Percentiles rank a stretch among this genome's conserved stretches.
Conservation (phyloP, 2,329 filamentous ascomycete genomes). For the Diplocarpon mali region DNA sequence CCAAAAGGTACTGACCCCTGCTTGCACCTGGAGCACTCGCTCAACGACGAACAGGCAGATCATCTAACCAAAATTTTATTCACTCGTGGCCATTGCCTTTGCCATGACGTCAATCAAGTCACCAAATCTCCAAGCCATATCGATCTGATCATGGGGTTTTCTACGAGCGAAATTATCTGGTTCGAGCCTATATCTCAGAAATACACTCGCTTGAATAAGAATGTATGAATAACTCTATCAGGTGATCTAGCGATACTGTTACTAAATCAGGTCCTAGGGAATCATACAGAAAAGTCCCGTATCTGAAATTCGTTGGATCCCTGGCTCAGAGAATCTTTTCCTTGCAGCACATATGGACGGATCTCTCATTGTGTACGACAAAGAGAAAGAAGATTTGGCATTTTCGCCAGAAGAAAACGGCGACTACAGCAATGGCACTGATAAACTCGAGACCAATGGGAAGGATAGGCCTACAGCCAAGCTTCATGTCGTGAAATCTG, state of each 20-base stretch:
- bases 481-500: conserved; percentile 76
- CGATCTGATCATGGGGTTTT: conserved; percentile 91
- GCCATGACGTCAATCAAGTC: conserved; percentile 78
- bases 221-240: conserved; percentile 40
- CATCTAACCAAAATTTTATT: conserved; percentile 94
- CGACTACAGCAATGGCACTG: conserved; percentile 23
- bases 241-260: background rate
- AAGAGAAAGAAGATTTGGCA: conserved; percentile 82
- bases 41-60: conserved; percentile 50
- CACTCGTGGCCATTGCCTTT: conserved; percentile 89
- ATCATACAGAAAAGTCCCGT: conserved; percentile 80
- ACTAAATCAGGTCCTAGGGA: conserved; percentile 41
- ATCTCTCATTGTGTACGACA: conserved; percentile 86
- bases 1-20: conserved; percentile 41
- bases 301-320: conserved; percentile 84
- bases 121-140: conserved; percentile 74
- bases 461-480: conserved; percentile 29
- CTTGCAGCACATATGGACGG: conserved; percentile 89
- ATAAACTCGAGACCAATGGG: conserved; percentile 21
- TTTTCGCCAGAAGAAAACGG: conserved; percentile 60
- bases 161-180: conserved; percentile 95
- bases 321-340: conserved; percentile 86
- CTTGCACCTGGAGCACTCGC: conserved; percentile 3
- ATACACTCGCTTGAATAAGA: conserved; percentile 93
- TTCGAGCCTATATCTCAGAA: conserved; percentile 95